These are phyloP conservation scores for Linnemannia schmuckeri DNA, from an alignment of 192 early-diverging fungal species.

Conservation along the genomic window DNA sequence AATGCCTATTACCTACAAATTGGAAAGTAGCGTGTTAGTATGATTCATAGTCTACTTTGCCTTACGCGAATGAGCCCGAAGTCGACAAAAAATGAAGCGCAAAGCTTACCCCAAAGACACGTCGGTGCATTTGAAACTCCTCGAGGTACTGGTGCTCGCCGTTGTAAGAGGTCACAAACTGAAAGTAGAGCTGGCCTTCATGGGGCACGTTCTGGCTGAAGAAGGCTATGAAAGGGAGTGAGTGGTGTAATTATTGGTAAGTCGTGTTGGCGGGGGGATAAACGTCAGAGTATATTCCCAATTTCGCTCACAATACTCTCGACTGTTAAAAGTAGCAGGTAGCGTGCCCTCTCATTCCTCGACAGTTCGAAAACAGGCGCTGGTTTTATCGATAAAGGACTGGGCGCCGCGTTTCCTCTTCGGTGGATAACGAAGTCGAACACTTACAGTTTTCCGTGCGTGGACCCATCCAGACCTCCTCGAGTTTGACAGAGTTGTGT, in stretches of 20 bases:
- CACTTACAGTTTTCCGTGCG: slow-evolving; percentile 57
- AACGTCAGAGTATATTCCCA: not conserved
- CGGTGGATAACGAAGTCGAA: not conserved
- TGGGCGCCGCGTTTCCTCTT: not conserved
- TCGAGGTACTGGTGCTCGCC: slow-evolving; percentile 79
- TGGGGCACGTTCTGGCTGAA: slow-evolving; percentile 70
- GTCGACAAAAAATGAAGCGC: not conserved
- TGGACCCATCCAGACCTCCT: slow-evolving; percentile 78
- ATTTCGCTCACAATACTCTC: not conserved
- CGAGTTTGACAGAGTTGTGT: slow-evolving; percentile 73
- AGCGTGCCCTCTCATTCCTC: not conserved
- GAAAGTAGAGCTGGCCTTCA: slow-evolving; percentile 79
- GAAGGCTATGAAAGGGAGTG: slow-evolving; percentile 54
- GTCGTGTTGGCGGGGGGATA: not conserved
- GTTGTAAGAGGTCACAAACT: slow-evolving; percentile 78
- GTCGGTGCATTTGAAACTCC: slow-evolving; percentile 80
- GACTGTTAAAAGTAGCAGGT: not conserved
- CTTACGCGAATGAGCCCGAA: not conserved
- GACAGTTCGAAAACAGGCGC: not conserved
- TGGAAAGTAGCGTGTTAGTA: slow-evolving; percentile 9
- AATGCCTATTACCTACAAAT: slow-evolving; percentile 79
- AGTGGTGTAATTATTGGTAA: not conserved
- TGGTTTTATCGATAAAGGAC: not conserved
- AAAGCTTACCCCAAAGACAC: slow-evolving; percentile 76
- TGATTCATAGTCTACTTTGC: not conserved